These are phyloP conservation scores for Candida corydali DNA, from an alignment of 805 yeast genomes.

Conservation along the genomic window DNA sequence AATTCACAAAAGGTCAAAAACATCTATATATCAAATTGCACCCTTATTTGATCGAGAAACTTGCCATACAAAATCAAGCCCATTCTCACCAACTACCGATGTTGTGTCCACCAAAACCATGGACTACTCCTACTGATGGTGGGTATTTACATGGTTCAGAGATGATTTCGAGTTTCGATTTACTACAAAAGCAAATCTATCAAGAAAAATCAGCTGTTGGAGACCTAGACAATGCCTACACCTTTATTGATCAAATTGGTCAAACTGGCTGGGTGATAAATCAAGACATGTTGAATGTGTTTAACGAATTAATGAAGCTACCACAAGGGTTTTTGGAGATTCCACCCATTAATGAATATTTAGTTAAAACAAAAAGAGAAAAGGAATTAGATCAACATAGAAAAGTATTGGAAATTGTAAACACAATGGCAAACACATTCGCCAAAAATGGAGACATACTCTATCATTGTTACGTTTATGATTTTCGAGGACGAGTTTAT, in stretches of 20 bases:
- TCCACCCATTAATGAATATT: constrained; percentile 15
- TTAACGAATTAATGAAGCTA: constrained; percentile 16
- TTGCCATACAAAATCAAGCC: background rate
- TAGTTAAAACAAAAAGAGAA: background rate
- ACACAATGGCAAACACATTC: constrained; percentile 21
- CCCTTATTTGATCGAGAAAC: constrained; percentile 15
- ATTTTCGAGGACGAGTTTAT: constrained; percentile 40
- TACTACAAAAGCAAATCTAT: constrained; percentile 16
- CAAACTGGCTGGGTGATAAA: constrained; percentile 35
- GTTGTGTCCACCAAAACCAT: constrained; percentile 34
- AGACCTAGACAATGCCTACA: constrained; percentile 26
- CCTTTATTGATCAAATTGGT: constrained; percentile 26
- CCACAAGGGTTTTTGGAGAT: constrained; percentile 22
- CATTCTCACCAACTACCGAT: constrained; percentile 28
- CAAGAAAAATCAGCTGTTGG: constrained; percentile 26
- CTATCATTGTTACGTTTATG: constrained; percentile 35
- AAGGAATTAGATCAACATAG: constrained; percentile 9
- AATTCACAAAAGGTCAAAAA: background rate
- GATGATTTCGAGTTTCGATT: constrained; percentile 16
- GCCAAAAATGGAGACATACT: constrained; percentile 30
- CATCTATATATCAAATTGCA: constrained; percentile 6
- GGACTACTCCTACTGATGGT: constrained; percentile 31
- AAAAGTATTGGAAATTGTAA: constrained; percentile 15
- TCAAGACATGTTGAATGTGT: constrained; percentile 17
- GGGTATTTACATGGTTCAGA: constrained; percentile 28